A percentile compares a stretch with the other conserved stretches of the same genome.
phyloP scores from a whole-genome alignment of 2,329 filamentous ascomycete species.

The Aspergillus oerlinghausenensis region DNA sequence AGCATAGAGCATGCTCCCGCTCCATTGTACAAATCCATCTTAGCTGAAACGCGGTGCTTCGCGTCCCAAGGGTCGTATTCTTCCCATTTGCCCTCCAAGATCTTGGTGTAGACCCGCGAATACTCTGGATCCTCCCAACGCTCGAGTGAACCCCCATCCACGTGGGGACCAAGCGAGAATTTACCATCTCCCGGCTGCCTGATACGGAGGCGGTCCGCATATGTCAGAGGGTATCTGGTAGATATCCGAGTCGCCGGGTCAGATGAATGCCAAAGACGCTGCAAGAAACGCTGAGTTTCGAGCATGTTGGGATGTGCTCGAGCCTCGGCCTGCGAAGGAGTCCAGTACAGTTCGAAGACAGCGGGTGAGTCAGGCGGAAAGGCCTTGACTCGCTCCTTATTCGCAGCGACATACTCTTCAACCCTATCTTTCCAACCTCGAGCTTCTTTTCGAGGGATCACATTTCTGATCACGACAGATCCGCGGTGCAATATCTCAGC shows the following conservation, averaged over 20 bases:
- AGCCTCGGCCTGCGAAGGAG: constrained; percentile 61
- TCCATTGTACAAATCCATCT: constrained; percentile 73
- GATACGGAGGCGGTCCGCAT: constrained; percentile 69
- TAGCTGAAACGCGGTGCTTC: constrained; percentile 61
- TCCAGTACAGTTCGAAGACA: constrained; percentile 75
- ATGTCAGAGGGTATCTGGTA: constrained; percentile 59
- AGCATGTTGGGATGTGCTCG: constrained; percentile 64
- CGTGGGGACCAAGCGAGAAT: constrained; percentile 69
- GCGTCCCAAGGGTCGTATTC: constrained; percentile 78
- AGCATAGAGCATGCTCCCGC: constrained; percentile 80
- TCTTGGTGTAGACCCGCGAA: constrained; percentile 65
- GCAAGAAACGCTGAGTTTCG: constrained; percentile 56
- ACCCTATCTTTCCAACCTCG: constrained; percentile 61
- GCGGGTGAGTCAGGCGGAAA: constrained; percentile 65
- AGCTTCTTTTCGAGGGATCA: constrained; percentile 60
- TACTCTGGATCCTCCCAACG: constrained; percentile 70
- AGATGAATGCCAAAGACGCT: constrained; percentile 60
- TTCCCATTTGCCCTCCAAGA: constrained; percentile 75
- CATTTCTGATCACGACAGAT: constrained; percentile 60
- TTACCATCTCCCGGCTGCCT: constrained; percentile 64
- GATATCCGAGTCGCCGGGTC: constrained; percentile 44
- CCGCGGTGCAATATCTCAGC: constrained; percentile 57
- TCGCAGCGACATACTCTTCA: constrained; percentile 61
- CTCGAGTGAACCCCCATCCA: constrained; percentile 70
- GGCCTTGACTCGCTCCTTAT: constrained; percentile 50